Evolutionary conservation across 495 filamentous ascomycete genomes (phyloP), one percentile per base, ranked within the genome.

Genomic region (Trichoderma erinaceum): DNA sequence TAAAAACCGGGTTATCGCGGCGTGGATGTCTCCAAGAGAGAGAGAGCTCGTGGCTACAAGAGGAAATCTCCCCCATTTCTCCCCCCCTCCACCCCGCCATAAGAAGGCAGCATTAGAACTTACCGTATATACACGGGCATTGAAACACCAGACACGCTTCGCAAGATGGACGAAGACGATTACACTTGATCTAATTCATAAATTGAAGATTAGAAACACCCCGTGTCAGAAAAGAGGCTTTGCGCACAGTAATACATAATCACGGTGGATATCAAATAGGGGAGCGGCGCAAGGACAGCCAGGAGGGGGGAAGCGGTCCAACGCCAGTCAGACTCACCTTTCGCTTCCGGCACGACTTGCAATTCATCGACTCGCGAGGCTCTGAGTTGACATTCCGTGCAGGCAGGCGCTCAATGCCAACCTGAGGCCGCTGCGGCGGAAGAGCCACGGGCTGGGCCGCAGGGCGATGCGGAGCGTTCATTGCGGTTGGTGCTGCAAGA

Each of bases 111-210:
- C 15, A 32, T 52, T 10, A 21, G 48, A 52, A 77, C 85, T 65
- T 82, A 95, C 91, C 92, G 74, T 96, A 96, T 50, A 96, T 83
- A 78, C 92, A 96, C n/a, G 89, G 86, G 72, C 89, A 92, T 68
- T 92, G 89, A 75, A 96, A 96, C 63, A 94, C 88, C 75, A 92
- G 90, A 75, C 92, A 96, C 65, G 92, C 91, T 76, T 93, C 91
- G 73, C 92, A 96, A 67, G 90, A 89, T 43, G 92, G 92, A 27
- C 89, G 86, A 67, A 92, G 76, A 21, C 92, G 89, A 78, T 93
- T 94, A 78, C 92, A 96, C 78, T 96, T 96, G 81, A 94, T 94
- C 91, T 92, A 71, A 50, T 35, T 29, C 29, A 48, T 32, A 43
- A 27, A 44, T 25, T 27, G 13, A 41, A 46, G 32, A 46, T 38